Base-by-base conservation (phyloP, 257 asterid species). In the Solanum bulbocastanum region DNA sequence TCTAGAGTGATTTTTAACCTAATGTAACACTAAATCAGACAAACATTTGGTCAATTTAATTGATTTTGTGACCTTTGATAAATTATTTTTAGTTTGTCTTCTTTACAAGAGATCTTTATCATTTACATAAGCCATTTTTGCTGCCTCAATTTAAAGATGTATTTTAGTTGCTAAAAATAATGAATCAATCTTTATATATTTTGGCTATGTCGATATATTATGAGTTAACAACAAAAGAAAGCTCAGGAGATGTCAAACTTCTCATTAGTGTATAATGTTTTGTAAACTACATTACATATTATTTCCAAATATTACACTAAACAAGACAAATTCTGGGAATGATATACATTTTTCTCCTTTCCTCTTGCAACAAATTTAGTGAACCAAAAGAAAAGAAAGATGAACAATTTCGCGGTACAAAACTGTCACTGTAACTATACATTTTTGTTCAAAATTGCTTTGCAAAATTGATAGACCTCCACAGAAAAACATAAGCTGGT, bases 391-490 rank as follows among this genome's bases (percentile, higher is more conserved):
- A 2, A 69, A 69, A 23, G 36, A 11, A 37, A 10, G 10, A 73
- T 13, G 35, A 84, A 58, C 25, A 73, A 85, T 39, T 84, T 75
- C 22, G 56, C 58, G 18, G 42, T 27, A 14, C 76, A 83, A 10
- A 40, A 78, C 23, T 69, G 60, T 83, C 52, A 30, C 16, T 22
- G 88, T 88, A 33, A 20, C 87, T 88, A 75, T 88, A 85, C 88
- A 85, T 69, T 49, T 88, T 78, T 40, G 73, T 75, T 35, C 58
- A 52, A 85, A 44, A 39, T 73, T 73, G 87, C 82, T 60, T 44
- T 32, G 81, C 84, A 88, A 85, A 58, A 60, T 84, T 88, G 69
- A 78, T 75, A 44, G 22, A 49, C 72, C 75, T 52, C 42, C 16
- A 22, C 4, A 18, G 66, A 40, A 56, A 83, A 83, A 35, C 73